Base-by-base conservation (phyloP, 306 rosid genomes). In the Pueraria montana region DNA sequence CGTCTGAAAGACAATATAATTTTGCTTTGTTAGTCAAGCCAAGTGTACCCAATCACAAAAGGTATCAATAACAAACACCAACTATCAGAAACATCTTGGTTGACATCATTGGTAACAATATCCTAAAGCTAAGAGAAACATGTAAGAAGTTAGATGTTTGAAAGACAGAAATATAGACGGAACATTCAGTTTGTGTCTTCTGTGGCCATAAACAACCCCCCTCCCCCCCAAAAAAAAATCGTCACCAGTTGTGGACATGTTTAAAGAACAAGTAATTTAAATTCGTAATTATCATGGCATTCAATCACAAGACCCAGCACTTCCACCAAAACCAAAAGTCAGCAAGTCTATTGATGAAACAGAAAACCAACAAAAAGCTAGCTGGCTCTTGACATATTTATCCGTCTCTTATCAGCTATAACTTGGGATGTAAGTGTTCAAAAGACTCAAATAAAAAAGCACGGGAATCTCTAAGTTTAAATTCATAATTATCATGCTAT, bases 1-100 rank as follows among this genome's bases (percentile, higher is more conserved):
- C 99, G 96, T 75, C 99, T 96, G 91, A 62, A 89, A 81, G 78
- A 81, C 46, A 88, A 65, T 75, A 75, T 58, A 80, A 38, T 59
- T 48, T 75, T 56, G 55, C 80, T 77, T 32, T 64, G 86, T 82
- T 59, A 86, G 87, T 83, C 82, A 82, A 84, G 84, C 52, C 26
- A 74, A 71, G 72, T 81, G 79, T 79, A 82, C 79, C 36, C 21
- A 84, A 80, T 17, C 78, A 68, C 11, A n/a, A 63, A 81, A 70
- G 32, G 13, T 40, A 74, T 63, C 64, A 72, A 34, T 67, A 73
- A 30, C 61, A 55, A 74, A 64, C 38, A 46, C 66, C 48, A 68
- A 46, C 42, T 34, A 74, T 78, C 17, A 4, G 64, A 50, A 66
- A 46, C 34, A 24, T 62, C 48, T 53, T 17, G 76, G 59, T 75